phyloP scores from a whole-genome alignment of 2,329 filamentous ascomycete genomes.

The Chaetomium sp. region DNA sequence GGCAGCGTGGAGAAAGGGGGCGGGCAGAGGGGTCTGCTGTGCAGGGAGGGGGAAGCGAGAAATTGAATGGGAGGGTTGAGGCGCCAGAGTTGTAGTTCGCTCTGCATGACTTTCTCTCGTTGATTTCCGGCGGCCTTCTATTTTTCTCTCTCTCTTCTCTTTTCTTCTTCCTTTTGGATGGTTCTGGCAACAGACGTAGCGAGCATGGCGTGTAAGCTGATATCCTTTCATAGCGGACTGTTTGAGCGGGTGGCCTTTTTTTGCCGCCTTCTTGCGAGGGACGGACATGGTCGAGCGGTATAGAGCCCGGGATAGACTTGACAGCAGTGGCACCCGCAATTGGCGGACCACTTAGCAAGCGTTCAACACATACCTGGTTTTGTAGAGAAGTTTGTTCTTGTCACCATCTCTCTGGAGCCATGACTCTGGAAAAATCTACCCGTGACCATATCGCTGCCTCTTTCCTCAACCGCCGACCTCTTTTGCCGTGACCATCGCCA shows the following conservation, averaged over 20 bases:
- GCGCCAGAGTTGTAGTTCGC: not conserved
- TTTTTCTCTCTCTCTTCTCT: not conserved
- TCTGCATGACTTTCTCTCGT: not conserved
- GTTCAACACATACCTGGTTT: not conserved
- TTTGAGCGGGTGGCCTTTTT: not conserved
- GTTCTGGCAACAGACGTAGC: conserved; percentile 6
- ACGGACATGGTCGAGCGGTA: not conserved
- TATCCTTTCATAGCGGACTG: conserved; percentile 9
- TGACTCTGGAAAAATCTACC: not conserved
- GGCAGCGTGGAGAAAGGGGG: conserved; percentile 31
- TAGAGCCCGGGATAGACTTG: conserved; percentile 6
- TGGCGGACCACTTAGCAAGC: not conserved
- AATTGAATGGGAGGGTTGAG: not conserved
- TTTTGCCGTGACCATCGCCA: not conserved
- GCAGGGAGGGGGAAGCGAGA: not conserved
- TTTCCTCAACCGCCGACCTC: not conserved
- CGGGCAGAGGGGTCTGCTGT: not conserved
- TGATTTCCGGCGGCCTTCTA: not conserved
- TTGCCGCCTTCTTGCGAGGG: not conserved
- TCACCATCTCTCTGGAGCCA: not conserved
- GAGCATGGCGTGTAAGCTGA: conserved; percentile 20
- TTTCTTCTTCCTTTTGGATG: conserved; percentile 5
- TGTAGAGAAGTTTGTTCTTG: not conserved
- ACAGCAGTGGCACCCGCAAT: not conserved
- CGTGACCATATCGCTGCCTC: not conserved